A percentile compares a stretch with the other conserved stretches of the same genome.
Conservation (phyloP, 1,284 basidiomycete genomes). For the Malassezia globosa region DNA sequence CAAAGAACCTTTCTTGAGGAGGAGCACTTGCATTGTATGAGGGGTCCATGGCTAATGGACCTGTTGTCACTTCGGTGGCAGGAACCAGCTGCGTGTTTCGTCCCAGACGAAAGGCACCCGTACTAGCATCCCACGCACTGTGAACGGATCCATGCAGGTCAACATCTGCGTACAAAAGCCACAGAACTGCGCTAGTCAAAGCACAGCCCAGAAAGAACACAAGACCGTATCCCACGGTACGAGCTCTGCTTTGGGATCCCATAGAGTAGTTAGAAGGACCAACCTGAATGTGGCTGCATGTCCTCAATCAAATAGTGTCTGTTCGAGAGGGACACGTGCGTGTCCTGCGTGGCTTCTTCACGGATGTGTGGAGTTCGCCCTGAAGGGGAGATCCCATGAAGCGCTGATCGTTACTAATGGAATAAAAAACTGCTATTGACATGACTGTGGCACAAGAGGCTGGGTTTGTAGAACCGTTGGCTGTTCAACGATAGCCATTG, state of each 20-base stretch:
- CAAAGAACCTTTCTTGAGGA: conserved; percentile 24
- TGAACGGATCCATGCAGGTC: background rate
- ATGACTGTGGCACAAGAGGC: background rate
- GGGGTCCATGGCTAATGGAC: conserved; percentile 3
- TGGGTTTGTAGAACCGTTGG: conserved; percentile 4
- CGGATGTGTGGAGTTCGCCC: background rate
- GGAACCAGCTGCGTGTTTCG: background rate
- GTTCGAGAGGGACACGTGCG: background rate
- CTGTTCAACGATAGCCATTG: conserved; percentile 19
- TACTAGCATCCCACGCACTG: background rate
- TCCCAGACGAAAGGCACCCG: background rate
- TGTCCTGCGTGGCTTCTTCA: too few relatives aligned
- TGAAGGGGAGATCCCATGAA: background rate
- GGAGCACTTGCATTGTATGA: background rate
- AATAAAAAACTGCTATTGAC: background rate
- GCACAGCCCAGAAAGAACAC: background rate
- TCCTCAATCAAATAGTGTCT: too few relatives aligned
- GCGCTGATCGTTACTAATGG: background rate
- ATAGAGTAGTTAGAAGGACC: background rate
- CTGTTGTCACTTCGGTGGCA: background rate
- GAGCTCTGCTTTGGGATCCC: background rate
- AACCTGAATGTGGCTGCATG: too few relatives aligned
- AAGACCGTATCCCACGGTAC: background rate
- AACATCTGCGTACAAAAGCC: background rate
- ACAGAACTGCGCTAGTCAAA: background rate